Percentiles rank a stretch among this genome's conserved stretches.
These are phyloP conservation scores for Babesia bigemina DNA, from an alignment of 169 alveolate species.

Conservation along the genomic window DNA sequence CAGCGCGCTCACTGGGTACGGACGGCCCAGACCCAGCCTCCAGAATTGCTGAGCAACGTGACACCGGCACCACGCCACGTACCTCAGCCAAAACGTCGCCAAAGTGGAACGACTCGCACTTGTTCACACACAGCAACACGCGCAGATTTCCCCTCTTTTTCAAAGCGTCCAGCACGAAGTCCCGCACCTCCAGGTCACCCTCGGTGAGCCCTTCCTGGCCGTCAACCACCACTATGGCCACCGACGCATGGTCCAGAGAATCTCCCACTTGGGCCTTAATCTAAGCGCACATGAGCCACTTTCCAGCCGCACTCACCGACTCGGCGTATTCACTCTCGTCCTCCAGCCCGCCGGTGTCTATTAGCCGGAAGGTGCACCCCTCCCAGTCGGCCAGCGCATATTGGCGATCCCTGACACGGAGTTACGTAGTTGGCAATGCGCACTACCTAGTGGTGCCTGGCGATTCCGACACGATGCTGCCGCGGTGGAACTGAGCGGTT, in stretches of 20 bases:
- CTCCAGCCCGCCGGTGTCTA: conserved; percentile 79
- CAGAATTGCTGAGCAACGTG: conserved; percentile 67
- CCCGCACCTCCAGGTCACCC: conserved; percentile 40
- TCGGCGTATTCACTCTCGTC: conserved; percentile 70
- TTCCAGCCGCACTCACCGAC: conserved; percentile 51
- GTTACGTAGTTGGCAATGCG: not conserved
- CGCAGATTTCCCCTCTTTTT: conserved; percentile 29
- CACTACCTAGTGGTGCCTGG: conserved; percentile 73
- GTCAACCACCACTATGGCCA: conserved; percentile 75
- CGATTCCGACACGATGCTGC: conserved; percentile 74
- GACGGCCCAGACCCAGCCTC: conserved; percentile 77
- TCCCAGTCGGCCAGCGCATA: conserved; percentile 79
- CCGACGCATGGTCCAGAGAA: conserved; percentile 73
- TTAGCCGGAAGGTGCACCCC: conserved; percentile 73
- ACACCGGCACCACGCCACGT: not conserved
- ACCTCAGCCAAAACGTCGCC: conserved; percentile 76
- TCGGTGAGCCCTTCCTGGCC: conserved; percentile 68
- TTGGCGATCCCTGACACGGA: conserved; percentile 66
- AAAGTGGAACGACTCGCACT: conserved; percentile 75
- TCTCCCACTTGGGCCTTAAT: conserved; percentile 26
- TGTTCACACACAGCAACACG: conserved; percentile 72
- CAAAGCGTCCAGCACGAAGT: conserved; percentile 18
- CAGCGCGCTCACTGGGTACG: conserved; percentile 77
- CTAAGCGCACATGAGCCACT: not conserved
- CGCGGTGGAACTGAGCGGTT: conserved; percentile 71